These are phyloP conservation scores for Phytopythium mirpurense DNA, from an alignment of 352 stramenopile genomes.

Conservation along the genomic window DNA sequence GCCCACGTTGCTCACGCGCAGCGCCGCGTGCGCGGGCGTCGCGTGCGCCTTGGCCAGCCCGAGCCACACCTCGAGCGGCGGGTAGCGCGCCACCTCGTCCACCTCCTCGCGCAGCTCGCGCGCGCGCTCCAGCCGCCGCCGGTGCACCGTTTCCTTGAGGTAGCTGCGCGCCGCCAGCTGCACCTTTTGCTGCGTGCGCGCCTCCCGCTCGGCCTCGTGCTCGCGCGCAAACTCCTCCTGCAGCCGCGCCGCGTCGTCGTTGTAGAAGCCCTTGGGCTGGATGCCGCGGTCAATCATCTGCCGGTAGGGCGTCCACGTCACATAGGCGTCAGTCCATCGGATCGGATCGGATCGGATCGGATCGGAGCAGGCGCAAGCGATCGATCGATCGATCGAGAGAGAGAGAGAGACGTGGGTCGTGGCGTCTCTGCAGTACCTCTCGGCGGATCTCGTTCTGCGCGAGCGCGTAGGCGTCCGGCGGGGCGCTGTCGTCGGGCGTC, in stretches of 20 bases:
- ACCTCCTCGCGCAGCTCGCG: conserved; percentile 71
- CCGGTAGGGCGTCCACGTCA: no score
- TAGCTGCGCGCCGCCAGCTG: conserved; percentile 73
- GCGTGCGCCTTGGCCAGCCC: conserved; percentile 47
- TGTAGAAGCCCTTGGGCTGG: conserved; percentile 82
- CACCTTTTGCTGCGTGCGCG: conserved; percentile 56
- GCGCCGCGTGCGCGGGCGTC: conserved; percentile 43
- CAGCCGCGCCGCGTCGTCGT: conserved; percentile 72
- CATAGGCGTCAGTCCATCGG: no score
- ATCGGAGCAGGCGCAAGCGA: no score
- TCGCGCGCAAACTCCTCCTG: conserved; percentile 79
- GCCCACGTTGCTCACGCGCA: conserved; percentile 49
- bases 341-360: no score
- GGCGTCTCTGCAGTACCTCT: no score
- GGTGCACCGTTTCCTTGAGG: conserved; percentile 67
- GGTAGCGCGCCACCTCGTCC: conserved; percentile 57
- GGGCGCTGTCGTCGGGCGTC: conserved; percentile 57
- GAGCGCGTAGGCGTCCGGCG: conserved; percentile 62
- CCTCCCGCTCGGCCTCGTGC: conserved; percentile 56
- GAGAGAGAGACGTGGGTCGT: no score
- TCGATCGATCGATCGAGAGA: no score
- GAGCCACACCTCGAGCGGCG: conserved; percentile 72
- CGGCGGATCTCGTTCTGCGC: conserved; percentile 80
- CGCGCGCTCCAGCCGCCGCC: conserved; percentile 57
- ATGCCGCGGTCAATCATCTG: conserved; percentile 82